Base-by-base conservation (phyloP, 2,329 filamentous ascomycete species). In the Trichoderma afroharzianum region DNA sequence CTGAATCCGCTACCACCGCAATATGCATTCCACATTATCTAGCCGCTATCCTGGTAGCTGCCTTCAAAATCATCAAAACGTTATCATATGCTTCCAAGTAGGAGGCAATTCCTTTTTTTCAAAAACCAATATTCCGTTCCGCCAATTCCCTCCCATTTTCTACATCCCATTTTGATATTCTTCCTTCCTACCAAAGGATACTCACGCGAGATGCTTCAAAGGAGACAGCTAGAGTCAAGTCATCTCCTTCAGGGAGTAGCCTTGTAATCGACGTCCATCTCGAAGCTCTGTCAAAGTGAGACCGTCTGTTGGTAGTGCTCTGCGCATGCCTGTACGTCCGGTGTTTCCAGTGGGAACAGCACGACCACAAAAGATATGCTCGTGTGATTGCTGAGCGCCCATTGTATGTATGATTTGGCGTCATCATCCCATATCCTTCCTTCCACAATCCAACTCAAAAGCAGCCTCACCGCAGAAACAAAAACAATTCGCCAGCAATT, bases 21-120 rank as follows among this genome's bases (percentile, higher is more conserved):
- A 62, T 62, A 69, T 69, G 21, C 67, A 69, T 62, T 69, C 67
- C 57, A 36, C 43, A 69, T 61, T 69, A 69, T 47, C 57, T 47
- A 53, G 57, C 57, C 39, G 57, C 67, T 36, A 33, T n/a, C 39
- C 59, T 28, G 33, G 55, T 57, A 53, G 57, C 57, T 28, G 57
- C 57, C 24, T 36, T 62, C 50, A 15, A 28, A 33, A 62, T 69
- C 67, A 61, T 69, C 67, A 69, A 62, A 21, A 24, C 47, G 32
- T 69, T 21, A 33, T 68, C 55, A 62, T 61, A 61, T 62, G 55
- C 67, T 58, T 62, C 66, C 30, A 36, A 50, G 33, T 14, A 53
- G 24, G 21, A 28, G 53, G 57, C 67, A 28, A 21, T 32, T 21
- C 53, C 26, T n/a, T 62, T 59, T n/a, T 69, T 69, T 53, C 15